Base-by-base conservation (phyloP, 805 yeast genomes). In the Brettanomyces sp. region DNA sequence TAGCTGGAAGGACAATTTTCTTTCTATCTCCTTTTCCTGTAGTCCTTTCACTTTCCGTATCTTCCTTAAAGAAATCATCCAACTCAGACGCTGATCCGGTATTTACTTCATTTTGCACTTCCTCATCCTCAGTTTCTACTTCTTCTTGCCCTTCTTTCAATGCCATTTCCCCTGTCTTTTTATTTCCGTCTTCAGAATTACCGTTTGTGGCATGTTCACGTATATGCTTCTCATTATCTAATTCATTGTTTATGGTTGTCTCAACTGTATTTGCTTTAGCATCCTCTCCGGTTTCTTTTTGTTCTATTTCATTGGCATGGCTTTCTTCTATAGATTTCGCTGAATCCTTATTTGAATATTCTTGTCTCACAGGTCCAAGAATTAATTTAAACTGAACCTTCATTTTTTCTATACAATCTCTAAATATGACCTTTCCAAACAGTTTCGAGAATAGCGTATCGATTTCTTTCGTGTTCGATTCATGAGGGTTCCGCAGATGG, bases 371-470 rank as follows among this genome's bases (percentile, higher is more conserved):
- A 30, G 59, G 56, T 18, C 63, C 65, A 38, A 57, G 43, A 7
- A 62, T 48, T 36, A 60, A 36, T 48, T 50, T 54, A 44, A 62
- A 54, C 41, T 59, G 59, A 25, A 36, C 13, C 36, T 60, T 63
- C 22, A 47, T 56, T 46, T 52, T 55, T 37, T 46, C 55, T 44
- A 50, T 53, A 45, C 65, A 39, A 36, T 56, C 56, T 50, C 68
- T 69, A n/a, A 73, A 53, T 7, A 57, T 53, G 49, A 67, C 67
- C 52, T 63, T 64, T 50, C 76, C 75, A 69, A 73, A 74, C 13
- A 76, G 41, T 44, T 57, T 68, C 4, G 82, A 75, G 45, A 80
- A 60, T 41, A 70, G 55, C 45, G 67, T 70, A 55, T 80, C 78
- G 36, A 70, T 44, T 5, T 50, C 63, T 50, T 65, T 66, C 36